Percentiles rank a stretch among this genome's conserved stretches.
phyloP scores from a whole-genome alignment of 495 filamentous ascomycete species.

The Penicillium malachiteum region DNA sequence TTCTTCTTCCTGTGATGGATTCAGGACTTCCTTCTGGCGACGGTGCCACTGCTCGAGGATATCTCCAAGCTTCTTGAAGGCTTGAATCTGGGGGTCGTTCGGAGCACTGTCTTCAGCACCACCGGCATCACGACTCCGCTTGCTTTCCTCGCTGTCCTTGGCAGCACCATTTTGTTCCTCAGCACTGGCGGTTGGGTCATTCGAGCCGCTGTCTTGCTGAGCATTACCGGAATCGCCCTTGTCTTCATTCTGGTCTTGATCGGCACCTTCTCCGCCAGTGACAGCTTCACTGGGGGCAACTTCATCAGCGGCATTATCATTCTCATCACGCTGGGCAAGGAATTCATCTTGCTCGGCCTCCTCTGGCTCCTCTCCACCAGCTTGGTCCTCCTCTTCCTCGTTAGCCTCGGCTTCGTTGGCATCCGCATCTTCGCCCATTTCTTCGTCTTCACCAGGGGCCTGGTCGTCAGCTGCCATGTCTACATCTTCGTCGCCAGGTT shows the following conservation, averaged over 20 bases:
- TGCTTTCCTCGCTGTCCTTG: constrained; percentile 47
- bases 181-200: constrained; percentile 43
- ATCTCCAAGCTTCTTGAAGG: constrained; percentile 92
- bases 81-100: constrained; percentile 54
- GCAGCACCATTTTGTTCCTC: constrained; percentile 41
- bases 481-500: constrained; percentile 36
- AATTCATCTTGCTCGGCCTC: constrained; percentile 44
- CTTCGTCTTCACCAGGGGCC: constrained; percentile 34
- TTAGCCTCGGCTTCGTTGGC: constrained; percentile 45
- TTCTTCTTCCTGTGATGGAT: constrained; percentile 62
- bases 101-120: constrained; percentile 44
- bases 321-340: constrained; percentile 42
- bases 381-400: constrained; percentile 53
- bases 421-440: constrained; percentile 35
- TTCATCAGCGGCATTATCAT: constrained; percentile 46
- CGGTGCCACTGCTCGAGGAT: constrained; percentile 91
- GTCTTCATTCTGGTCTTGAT: constrained; percentile 57
- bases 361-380: constrained; percentile 49
- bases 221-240: constrained; percentile 68
- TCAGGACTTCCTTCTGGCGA: constrained; percentile 73
- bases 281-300: constrained; percentile 50
- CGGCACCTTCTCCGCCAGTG: constrained; percentile 41
- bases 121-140: constrained; percentile 41
- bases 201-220: constrained; percentile 48
- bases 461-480: constrained; percentile 42